These are phyloP conservation scores for Zoysia matrella DNA, from an alignment of 202 grass and related monocot species.

Conservation along the genomic window DNA sequence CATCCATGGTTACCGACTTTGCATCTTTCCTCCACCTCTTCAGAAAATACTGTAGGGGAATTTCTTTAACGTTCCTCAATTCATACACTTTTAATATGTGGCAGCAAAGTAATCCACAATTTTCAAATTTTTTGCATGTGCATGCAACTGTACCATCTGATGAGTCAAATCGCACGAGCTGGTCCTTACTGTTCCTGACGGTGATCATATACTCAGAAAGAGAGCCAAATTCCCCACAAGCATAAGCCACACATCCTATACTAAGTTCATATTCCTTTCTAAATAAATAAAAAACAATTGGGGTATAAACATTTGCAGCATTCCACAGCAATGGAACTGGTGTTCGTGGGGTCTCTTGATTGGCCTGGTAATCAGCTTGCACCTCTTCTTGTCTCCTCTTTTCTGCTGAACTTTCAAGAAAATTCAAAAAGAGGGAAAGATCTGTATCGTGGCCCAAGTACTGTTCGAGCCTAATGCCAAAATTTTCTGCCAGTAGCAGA, in stretches of 20 bases:
- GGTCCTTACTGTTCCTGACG: constrained; percentile 73
- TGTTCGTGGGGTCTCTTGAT: constrained; percentile 57
- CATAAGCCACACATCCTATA: constrained; percentile 70
- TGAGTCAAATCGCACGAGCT: constrained; percentile 77
- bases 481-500: constrained; percentile 62
- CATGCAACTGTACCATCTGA: constrained; percentile 72
- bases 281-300: constrained; percentile 63
- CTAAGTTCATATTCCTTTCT: constrained; percentile 77
- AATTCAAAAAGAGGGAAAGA: constrained; percentile 57
- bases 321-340: constrained; percentile 75
- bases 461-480: constrained; percentile 49
- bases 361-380: constrained; percentile 79
- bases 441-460: constrained; percentile 56
- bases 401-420: constrained; percentile 59
- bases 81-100: constrained; percentile 94
- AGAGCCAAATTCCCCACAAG: constrained; percentile 69
- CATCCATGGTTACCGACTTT: constrained; percentile 49
- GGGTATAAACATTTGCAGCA: constrained; percentile 78
- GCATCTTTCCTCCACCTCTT: constrained; percentile 91
- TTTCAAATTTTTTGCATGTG: constrained; percentile 87
- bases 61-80: constrained; percentile 77
- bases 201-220: constrained; percentile 71
- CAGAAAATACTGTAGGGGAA: constrained; percentile 66
- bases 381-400: constrained; percentile 70
- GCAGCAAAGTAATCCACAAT: constrained; percentile 76